These are phyloP conservation scores for Hypoxylon cercidicola DNA, from an alignment of 495 filamentous ascomycete species.

Conservation along the genomic window DNA sequence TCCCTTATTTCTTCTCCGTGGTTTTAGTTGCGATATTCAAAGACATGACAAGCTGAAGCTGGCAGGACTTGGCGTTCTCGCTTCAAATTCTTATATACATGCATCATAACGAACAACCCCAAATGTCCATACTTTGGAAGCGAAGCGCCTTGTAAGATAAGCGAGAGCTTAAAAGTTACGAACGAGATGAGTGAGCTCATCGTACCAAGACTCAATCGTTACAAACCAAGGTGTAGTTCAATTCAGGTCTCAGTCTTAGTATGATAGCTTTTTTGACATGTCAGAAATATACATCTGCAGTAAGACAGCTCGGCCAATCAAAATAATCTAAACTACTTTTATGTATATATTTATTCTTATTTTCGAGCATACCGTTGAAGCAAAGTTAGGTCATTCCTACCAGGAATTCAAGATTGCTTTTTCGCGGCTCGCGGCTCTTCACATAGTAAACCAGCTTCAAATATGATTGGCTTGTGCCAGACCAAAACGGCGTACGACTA, in stretches of 20 bases:
- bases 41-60: neutral
- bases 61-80: neutral
- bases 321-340: constrained; percentile 6
- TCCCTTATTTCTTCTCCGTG: constrained; percentile 3
- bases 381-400: constrained; percentile 2
- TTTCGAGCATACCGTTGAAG: neutral
- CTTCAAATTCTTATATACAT: neutral
- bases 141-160: constrained; percentile 39
- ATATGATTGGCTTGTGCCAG: constrained; percentile 37
- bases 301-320: neutral
- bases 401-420: constrained; percentile 22
- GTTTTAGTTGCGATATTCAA: neutral
- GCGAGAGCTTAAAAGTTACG: constrained; percentile 16
- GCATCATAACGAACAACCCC: neutral
- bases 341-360: constrained; percentile 11
- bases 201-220: constrained; percentile 14
- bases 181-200: constrained; percentile 6
- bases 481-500: constrained; percentile 26
- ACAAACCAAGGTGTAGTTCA: constrained; percentile 15
- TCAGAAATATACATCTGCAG: constrained; percentile 4
- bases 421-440: constrained; percentile 1
- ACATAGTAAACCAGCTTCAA: constrained; percentile 8
- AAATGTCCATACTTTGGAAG: constrained; percentile 13
- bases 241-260: constrained; percentile 9
- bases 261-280: neutral